A percentile compares a stretch with the other conserved stretches of the same genome.
Conservation (phyloP, 768 basidiomycete genomes). For the Candolleomyces aberdarensis region DNA sequence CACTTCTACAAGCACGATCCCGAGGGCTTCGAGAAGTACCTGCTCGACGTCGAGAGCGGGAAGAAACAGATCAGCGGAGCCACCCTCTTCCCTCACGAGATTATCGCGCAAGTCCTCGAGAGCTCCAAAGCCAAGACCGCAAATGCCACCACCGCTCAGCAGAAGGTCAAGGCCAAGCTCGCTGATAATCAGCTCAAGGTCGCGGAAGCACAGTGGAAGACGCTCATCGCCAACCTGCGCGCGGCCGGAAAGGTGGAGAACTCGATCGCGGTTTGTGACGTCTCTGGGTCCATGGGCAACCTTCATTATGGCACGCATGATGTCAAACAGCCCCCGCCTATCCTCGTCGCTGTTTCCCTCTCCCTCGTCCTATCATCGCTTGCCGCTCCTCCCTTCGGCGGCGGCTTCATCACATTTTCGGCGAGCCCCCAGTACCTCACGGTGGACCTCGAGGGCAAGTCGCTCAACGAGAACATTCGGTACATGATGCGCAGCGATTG, state of each 20-base stretch:
- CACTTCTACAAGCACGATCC: constrained; percentile 58
- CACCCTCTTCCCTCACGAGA: constrained; percentile 62
- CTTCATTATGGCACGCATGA: constrained; percentile 6
- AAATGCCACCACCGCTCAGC: constrained; percentile 16
- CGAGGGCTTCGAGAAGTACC: constrained; percentile 55
- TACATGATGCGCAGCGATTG: constrained; percentile 37
- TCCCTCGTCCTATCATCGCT: constrained; percentile 64
- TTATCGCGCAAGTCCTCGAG: constrained; percentile 39
- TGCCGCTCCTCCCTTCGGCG: constrained; percentile 60
- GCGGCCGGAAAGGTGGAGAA: constrained; percentile 57
- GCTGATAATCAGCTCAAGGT: constrained; percentile 39
- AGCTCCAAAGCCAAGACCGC: constrained; percentile 4
- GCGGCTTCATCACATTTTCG: constrained; percentile 71
- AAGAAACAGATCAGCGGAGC: constrained; percentile 60
- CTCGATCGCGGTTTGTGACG: constrained; percentile 67
- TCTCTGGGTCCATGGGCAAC: constrained; percentile 69
- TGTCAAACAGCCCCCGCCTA: constrained; percentile 34
- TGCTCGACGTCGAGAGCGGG: constrained; percentile 54
- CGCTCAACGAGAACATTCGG: constrained; percentile 35
- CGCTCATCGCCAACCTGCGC: constrained; percentile 50
- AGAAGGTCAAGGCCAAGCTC: constrained; percentile 25
- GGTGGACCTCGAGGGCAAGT: constrained; percentile 38
- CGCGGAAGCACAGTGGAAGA: constrained; percentile 64
- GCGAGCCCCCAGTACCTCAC: constrained; percentile 42
- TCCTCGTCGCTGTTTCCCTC: constrained; percentile 60